phyloP scores from a whole-genome alignment of 2,329 filamentous ascomycete species.

The Didymella segeticola region DNA sequence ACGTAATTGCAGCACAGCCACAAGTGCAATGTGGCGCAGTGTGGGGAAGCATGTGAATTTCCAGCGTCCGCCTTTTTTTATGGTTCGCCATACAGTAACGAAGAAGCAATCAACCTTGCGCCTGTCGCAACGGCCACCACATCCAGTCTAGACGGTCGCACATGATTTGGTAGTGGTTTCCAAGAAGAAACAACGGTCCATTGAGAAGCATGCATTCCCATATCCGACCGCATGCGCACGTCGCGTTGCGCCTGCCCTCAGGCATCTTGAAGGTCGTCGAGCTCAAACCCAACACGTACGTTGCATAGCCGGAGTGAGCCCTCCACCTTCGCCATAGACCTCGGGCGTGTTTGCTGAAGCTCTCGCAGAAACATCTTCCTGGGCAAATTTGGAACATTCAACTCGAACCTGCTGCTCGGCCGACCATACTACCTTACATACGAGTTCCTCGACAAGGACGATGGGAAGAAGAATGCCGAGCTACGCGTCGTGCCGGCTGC shows the following conservation, averaged over 20 bases:
- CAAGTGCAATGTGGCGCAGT: slow-evolving; percentile 5
- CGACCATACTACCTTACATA: slow-evolving; percentile 91
- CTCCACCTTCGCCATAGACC: slow-evolving; percentile 10
- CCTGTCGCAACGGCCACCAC: slow-evolving; percentile 13
- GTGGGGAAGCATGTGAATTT: slow-evolving; percentile 16
- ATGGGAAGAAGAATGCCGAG: slow-evolving; percentile 68
- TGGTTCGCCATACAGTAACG: no score
- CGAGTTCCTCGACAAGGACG: slow-evolving; percentile 77
- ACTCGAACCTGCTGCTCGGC: slow-evolving; percentile 87
- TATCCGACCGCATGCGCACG: slow-evolving; percentile 59
- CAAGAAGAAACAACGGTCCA: slow-evolving; percentile 8
- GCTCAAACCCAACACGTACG: slow-evolving; percentile 69
- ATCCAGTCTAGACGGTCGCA: slow-evolving; percentile 13
- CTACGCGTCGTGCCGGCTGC: slow-evolving; percentile 79
- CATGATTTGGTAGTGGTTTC: slow-evolving; percentile 17
- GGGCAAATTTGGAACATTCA: slow-evolving; percentile 91
- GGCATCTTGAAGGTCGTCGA: slow-evolving; percentile 65
- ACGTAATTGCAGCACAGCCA: slow-evolving; percentile 1
- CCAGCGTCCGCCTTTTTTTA: no score
- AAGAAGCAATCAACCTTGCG: slow-evolving; percentile 2
- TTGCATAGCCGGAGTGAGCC: slow-evolving; percentile 49
- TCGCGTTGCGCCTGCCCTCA: slow-evolving; percentile 65
- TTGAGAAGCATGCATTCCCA: slow-evolving; percentile 51
- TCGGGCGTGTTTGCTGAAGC: not conserved
- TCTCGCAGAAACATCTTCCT: slow-evolving; percentile 76